Base-by-base conservation (phyloP, 352 stramenopile genomes). In the Globisporangium carolinianum region DNA sequence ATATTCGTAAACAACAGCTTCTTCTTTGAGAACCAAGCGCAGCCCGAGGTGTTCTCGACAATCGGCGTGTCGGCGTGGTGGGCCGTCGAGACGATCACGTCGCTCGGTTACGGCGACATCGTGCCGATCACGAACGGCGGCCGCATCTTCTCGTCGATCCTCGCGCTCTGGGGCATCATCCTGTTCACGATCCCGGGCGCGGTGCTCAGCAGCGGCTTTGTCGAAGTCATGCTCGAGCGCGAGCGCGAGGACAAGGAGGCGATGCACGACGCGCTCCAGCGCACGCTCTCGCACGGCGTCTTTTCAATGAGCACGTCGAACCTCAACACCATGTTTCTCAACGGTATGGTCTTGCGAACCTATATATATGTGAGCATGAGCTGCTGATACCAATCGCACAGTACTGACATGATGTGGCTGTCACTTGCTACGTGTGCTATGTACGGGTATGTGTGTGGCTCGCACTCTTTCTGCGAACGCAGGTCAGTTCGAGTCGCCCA, bases 91-190 rank as follows among this genome's bases (percentile, higher is more conserved):
- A 94, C 84, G 7, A 91, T 94, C 62, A 94, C 84, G 12, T 92
- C 84, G 47, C 78, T 94, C n/a, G 84, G 84, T 43, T 94, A 94
- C 46, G 82, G 82, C 9, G 79, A 94, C 53, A 92, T 91, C n/a
- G 82, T 92, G 6, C 84, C 84, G 0, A 68, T 94, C 54, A 92
- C 84, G 3, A 64, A 65, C 41, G 67, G 54, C 14, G 84, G 82
- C 2, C 80, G 83, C 7, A 70, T 80, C 45, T 94, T 94, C 61
- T 89, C 78, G 18, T 86, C 76, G 5, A 63, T 91, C 41, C 64
- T 94, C 17, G 84, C 84, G 11, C 61, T 94, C 6, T 94, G 79
- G 79, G 84, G 84, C n/a, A 94, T 91, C 55, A 89, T 94, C 47
- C 57, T 94, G 53, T 94, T 94, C 56, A 89, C 82, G 12, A 91